These are phyloP conservation scores for Adansonia digitata DNA, from an alignment of 345 rosid species.

Conservation along the genomic window DNA sequence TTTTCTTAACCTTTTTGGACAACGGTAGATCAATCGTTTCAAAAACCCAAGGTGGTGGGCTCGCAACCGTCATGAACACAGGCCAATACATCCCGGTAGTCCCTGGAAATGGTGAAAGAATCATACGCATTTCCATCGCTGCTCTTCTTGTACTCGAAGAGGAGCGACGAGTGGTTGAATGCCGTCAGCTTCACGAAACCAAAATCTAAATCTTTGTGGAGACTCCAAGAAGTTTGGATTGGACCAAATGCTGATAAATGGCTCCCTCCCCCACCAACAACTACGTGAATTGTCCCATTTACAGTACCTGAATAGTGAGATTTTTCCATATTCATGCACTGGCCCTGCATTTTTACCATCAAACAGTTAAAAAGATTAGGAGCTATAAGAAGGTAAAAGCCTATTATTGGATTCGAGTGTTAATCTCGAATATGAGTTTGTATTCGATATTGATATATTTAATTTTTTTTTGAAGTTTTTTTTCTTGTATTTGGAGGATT, in stretches of 20 bases:
- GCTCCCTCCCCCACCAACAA: slow-evolving; percentile 82
- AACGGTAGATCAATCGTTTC: no score
- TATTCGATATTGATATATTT: no score
- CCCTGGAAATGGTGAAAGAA: slow-evolving; percentile 77
- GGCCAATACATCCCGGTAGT: slow-evolving; percentile 73
- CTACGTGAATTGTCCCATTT: slow-evolving; percentile 77
- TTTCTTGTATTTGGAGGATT: no score
- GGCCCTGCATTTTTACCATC: slow-evolving; percentile 40
- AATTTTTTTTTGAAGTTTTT: no score
- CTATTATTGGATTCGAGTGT: no score
- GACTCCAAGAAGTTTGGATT: slow-evolving; percentile 52
- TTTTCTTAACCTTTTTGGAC: no score
- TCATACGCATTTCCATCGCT: slow-evolving; percentile 66
- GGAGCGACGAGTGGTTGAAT: slow-evolving; percentile 62
- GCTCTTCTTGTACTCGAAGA: slow-evolving; percentile 86
- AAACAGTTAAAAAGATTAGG: neutral
- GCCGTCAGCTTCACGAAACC: slow-evolving; percentile 87
- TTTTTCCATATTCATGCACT: slow-evolving; percentile 51
- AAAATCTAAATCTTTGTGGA: slow-evolving; percentile 60
- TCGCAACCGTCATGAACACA: slow-evolving; percentile 72
- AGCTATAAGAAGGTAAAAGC: neutral
- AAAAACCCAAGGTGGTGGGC: slow-evolving; percentile 52
- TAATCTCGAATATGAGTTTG: no score
- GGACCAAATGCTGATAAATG: slow-evolving; percentile 60
- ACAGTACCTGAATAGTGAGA: slow-evolving; percentile 57